Base-by-base conservation (phyloP, 495 filamentous ascomycete genomes). In the Peziza echinospora region DNA sequence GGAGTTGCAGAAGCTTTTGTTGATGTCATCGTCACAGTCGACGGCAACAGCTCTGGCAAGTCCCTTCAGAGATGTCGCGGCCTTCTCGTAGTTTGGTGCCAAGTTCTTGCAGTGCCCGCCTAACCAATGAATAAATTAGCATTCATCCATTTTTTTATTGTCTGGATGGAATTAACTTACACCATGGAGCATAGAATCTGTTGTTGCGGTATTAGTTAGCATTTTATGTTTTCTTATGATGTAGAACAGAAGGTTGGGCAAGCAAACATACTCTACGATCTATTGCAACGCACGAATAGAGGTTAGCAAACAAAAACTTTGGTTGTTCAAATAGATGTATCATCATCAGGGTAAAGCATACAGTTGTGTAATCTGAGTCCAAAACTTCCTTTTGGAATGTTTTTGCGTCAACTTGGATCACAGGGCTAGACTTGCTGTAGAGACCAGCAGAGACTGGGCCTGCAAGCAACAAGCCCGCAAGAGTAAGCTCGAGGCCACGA, bases 21-120 rank as follows among this genome's bases (percentile, higher is more conserved):
- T 99, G 45, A 68, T 67, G 34, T 96, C 91, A 22, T 92, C 85
- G 53, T 96, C 89, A 64, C 89, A 99, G 62, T 99, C 82, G 52
- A 99, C 69, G 25, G 89, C 89, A 10, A 81, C 91, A 24, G 96
- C 87, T 55, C 93, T 89, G 46, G 84, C 89, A 24, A 99, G 66
- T 6, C 89, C 91, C 16, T 80, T 74, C 41, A 99, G 77, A 51
- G 74, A 80, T 58, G 80, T 81, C 30, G 89, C 91, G 2, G 78
- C 85, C 62, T 93, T 92, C 56, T 94, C 89, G 64, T 84, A 99
- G 45, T 84, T 82, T 0, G 89, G 89, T 63, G 93, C 84, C 51
- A 99, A 77, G 63, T 79, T 93, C 61, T 93, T 68, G 65, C 89
- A 97, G 61, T 97, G 91, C 21, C 89, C 89, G 54, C 89, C 94